A percentile compares a stretch with the other conserved stretches of the same genome.
Conservation (phyloP, 2,329 filamentous ascomycete species). For the Neonectria ditissima region DNA sequence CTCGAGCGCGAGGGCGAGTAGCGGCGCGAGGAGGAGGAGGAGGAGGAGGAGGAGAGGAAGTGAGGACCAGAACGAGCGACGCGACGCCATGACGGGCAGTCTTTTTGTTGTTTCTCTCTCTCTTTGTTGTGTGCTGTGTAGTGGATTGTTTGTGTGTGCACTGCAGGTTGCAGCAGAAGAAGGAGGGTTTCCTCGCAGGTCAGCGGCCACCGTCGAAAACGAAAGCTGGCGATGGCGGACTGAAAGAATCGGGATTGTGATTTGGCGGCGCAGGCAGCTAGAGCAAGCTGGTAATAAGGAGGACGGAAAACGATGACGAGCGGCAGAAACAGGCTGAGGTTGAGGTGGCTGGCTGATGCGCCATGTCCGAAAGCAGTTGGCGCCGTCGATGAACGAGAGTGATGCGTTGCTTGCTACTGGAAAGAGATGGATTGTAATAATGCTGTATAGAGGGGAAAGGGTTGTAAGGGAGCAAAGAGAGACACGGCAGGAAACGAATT, state of each 20-base stretch:
- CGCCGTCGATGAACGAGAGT: conserved; percentile 11
- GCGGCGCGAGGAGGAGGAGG: conserved; percentile 38
- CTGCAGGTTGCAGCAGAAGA: no score
- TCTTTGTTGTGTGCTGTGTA: no score
- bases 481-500: not conserved
- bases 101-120: not conserved
- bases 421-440: not conserved
- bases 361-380: conserved; percentile 18
- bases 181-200: not conserved
- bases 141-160: no score
- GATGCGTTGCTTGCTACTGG: not conserved
- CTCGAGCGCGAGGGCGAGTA: conserved; percentile 40
- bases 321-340: not conserved
- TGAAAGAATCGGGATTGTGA: not conserved
- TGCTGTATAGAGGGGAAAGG: no score
- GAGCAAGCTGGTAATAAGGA: no score
- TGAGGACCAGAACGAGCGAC: conserved; percentile 32
- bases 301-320: not conserved
- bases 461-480: no score
- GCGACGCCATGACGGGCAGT: conserved; percentile 42
- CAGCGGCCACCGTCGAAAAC: not conserved
- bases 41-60: conserved; percentile 46
- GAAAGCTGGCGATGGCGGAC: not conserved
- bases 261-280: not conserved
- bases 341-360: conserved; percentile 7